Base-by-base conservation (phyloP, 805 yeast species). In the Saccharomycopsis synnaedendra region DNA sequence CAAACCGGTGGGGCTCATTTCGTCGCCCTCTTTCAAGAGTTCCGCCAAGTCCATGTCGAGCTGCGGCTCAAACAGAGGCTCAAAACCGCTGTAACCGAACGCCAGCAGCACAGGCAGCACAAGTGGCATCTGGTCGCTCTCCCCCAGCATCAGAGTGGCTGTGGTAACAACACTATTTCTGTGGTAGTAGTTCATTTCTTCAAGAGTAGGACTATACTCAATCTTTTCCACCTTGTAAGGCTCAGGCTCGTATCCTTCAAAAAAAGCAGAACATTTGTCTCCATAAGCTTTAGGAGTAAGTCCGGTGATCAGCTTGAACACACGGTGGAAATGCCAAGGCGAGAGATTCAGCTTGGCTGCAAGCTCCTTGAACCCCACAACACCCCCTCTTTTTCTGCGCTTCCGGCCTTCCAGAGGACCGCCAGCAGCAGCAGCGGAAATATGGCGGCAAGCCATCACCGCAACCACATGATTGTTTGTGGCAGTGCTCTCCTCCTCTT, bases 301-400 rank as follows among this genome's bases (percentile, higher is more conserved):
- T 2, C 94, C 90, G 4, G 94, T 84, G 52, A 86, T 85, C 47
- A 81, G 75, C 63, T 87, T 82, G 70, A 87, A 87, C 29, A 87
- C 95, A 45, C 96, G 70, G 68, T 87, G 96, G 64, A 87, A 87
- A 64, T 87, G 96, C 95, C 95, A 87, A 30, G 95, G 93, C 7
- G 86, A 76, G 50, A 87, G 71, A 55, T 82, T 82, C 6, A 88
- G 80, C 59, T 86, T 83, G 27, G 85, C 80, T 5, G 95, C 96
- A 58, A 87, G 71, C 61, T 87, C 95, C 62, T 85, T 84, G 67
- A 87, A 87, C 0, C 89, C 90, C 42, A 82, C 64, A 7, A 82
- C 85, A 39, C 87, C 88, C 19, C 90, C 90, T 62, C 86, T 70
- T 68, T 84, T 75, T 60, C 75, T 72, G 60, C 72, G 71, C 62